Percentiles rank a stretch among this genome's conserved stretches.
These are phyloP conservation scores for Thelephora terrestris DNA, from an alignment of 1,284 basidiomycete genomes.

Conservation along the genomic window DNA sequence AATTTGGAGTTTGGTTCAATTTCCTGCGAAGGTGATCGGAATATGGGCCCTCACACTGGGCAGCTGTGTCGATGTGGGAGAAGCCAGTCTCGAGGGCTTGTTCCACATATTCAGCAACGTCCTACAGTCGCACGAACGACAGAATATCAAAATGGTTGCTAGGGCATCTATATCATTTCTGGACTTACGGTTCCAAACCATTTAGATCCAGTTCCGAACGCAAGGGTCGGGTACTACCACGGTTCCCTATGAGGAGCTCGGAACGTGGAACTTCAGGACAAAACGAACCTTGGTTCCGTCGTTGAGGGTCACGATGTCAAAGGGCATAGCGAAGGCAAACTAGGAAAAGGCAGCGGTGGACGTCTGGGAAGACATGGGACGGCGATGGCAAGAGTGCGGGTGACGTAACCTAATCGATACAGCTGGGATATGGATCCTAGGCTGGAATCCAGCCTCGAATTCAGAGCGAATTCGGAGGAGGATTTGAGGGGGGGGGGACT, in stretches of 20 bases:
- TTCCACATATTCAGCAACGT: constrained; percentile 24
- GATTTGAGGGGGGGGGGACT: too few species aligned
- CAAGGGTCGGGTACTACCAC: constrained; percentile 21
- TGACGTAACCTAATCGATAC: too few species aligned
- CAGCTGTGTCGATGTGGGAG: constrained; percentile 25
- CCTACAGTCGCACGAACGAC: constrained; percentile 11
- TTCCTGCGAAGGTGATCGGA: background rate
- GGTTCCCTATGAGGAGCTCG: background rate
- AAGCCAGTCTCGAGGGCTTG: constrained; percentile 27
- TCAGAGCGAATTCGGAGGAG: too few species aligned
- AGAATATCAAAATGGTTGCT: background rate
- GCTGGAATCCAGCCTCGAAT: too few species aligned
- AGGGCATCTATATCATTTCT: background rate
- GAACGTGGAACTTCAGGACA: background rate
- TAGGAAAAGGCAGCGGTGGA: background rate
- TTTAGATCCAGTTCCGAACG: constrained; percentile 24
- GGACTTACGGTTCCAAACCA: constrained; percentile 22
- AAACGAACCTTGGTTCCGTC: constrained; percentile 20
- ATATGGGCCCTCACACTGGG: too few species aligned
- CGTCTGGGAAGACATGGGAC: background rate
- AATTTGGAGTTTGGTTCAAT: background rate
- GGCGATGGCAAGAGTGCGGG: background rate
- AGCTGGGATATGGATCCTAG: too few species aligned
- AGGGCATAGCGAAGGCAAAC: constrained; percentile 15
- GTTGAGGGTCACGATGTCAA: constrained; percentile 20